A percentile compares a stretch with the other conserved stretches of the same genome.
These are phyloP conservation scores for Fusarium avenaceum DNA, from an alignment of 2,329 filamentous ascomycete genomes.

Conservation along the genomic window DNA sequence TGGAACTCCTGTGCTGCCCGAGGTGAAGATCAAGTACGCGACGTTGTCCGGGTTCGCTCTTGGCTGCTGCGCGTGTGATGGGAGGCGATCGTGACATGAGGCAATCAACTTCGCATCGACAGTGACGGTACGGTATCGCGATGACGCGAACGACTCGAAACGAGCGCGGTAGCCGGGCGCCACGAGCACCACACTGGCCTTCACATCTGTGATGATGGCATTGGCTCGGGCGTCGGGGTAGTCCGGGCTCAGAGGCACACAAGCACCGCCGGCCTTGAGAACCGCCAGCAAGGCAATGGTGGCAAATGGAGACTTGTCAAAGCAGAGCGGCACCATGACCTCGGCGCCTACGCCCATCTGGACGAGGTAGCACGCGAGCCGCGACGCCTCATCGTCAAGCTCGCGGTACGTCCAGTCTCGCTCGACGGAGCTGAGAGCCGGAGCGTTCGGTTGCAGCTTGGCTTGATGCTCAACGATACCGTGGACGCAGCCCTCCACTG, in stretches of 20 bases:
- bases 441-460: conserved; percentile 16
- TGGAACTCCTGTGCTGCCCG: conserved; percentile 29
- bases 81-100: conserved; percentile 10
- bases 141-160: conserved; percentile 13
- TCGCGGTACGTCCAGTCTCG: conserved; percentile 15
- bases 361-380: conserved; percentile 14
- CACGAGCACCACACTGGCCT: conserved; percentile 14
- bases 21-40: conserved; percentile 29
- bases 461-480: conserved; percentile 15
- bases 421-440: conserved; percentile 14
- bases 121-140: conserved; percentile 10
- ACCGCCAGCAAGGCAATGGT: conserved; percentile 9
- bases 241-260: conserved; percentile 1
- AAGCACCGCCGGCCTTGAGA: too few species aligned
- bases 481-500: conserved; percentile 16
- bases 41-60: conserved; percentile 13
- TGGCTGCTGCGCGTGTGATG: conserved; percentile 12
- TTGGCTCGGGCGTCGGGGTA: conserved; percentile 13
- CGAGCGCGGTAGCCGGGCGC: conserved; percentile 8
- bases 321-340: conserved; percentile 15
- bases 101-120: conserved; percentile 11
- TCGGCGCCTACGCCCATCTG: conserved; percentile 16
- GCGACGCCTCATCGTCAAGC: conserved; percentile 16
- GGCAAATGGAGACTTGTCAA: conserved; percentile 14
- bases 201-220: conserved; percentile 15